These are phyloP conservation scores for Saccharomycopsis olivae DNA, from an alignment of 805 yeast genomes.

Conservation along the genomic window DNA sequence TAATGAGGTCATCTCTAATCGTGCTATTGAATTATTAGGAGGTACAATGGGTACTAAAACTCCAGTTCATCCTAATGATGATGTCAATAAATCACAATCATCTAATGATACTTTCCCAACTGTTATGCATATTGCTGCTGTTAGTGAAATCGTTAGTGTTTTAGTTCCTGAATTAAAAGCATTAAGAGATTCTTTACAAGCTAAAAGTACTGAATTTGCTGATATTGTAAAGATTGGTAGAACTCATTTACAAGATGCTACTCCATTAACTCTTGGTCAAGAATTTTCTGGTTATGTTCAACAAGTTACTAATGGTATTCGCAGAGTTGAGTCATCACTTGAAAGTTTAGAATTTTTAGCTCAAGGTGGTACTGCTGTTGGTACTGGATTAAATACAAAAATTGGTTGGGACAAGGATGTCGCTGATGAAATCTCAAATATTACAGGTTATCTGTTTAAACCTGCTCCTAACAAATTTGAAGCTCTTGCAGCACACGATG, in stretches of 20 bases:
- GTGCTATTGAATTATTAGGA: constrained; percentile 93
- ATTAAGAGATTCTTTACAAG: constrained; percentile 65
- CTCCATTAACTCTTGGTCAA: constrained; percentile 95
- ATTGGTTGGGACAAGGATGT: constrained; percentile 80
- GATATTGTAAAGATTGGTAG: constrained; percentile 96
- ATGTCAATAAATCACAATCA: constrained; percentile 97
- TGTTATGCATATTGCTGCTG: constrained; percentile 98
- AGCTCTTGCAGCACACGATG: constrained; percentile 98
- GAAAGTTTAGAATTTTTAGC: constrained; percentile 76
- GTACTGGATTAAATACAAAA: constrained; percentile 93
- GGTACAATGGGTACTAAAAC: constrained; percentile 84
- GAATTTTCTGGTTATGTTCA: constrained; percentile 95
- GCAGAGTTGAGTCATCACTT: constrained; percentile 66
- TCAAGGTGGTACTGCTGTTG: constrained; percentile 99
- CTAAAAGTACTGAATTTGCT: constrained; percentile 71
- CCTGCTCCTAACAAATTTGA: constrained; percentile 99
- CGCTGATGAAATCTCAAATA: constrained; percentile 71
- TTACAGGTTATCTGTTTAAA: constrained; percentile 74
- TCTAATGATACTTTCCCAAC: constrained; percentile 99
- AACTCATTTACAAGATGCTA: constrained; percentile 97
- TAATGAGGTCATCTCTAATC: constrained; percentile 94
- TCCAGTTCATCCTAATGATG: constrained; percentile 97
- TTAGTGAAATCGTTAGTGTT: constrained; percentile 64
- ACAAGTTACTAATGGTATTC: constrained; percentile 84
- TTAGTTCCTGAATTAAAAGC: constrained; percentile 74